These are phyloP conservation scores for Ophiostoma tasmaniense DNA, from an alignment of 2,329 filamentous ascomycete species.

Conservation along the genomic window DNA sequence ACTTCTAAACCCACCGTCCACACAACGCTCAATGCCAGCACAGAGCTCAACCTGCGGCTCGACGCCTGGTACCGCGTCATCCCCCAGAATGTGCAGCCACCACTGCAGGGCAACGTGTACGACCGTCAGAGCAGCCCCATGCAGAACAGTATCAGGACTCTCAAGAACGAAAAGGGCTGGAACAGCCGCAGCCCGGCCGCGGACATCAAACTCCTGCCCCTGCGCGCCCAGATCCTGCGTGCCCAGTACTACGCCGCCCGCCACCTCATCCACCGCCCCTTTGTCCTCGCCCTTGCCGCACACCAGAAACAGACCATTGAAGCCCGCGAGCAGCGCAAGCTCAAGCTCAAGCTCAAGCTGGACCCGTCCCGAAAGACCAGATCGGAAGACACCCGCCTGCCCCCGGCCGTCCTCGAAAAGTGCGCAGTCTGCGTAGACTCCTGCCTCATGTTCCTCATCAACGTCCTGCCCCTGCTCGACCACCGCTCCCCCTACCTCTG, in stretches of 20 bases:
- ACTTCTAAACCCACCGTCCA: slow-evolving; percentile 18
- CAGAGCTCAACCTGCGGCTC: slow-evolving; percentile 32
- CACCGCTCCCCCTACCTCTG: slow-evolving; percentile 33
- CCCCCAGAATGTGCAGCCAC: slow-evolving; percentile 38
- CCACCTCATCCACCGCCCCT: slow-evolving; percentile 62
- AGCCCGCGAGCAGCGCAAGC: neutral
- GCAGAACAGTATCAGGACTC: neutral
- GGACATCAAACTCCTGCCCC: slow-evolving; percentile 22
- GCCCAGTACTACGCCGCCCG: slow-evolving; percentile 64
- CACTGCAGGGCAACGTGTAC: slow-evolving; percentile 38
- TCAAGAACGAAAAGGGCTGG: neutral
- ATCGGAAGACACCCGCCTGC: neutral
- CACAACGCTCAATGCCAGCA: slow-evolving; percentile 28
- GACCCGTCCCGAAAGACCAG: too few relatives aligned
- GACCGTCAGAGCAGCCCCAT: neutral
- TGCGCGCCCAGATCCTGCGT: slow-evolving; percentile 60
- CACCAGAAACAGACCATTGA: slow-evolving; percentile 8
- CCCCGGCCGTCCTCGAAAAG: slow-evolving; percentile 27
- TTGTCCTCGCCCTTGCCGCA: slow-evolving; percentile 30
- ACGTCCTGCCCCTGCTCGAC: slow-evolving; percentile 29
- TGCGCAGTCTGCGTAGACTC: slow-evolving; percentile 29
- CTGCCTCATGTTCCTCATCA: slow-evolving; percentile 30
- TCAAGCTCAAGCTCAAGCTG: too few relatives aligned
- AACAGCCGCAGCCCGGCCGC: neutral
- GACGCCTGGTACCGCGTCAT: slow-evolving; percentile 33